Conservation (phyloP, 2,329 filamentous ascomycete species). For the Westerdykella sp. region DNA sequence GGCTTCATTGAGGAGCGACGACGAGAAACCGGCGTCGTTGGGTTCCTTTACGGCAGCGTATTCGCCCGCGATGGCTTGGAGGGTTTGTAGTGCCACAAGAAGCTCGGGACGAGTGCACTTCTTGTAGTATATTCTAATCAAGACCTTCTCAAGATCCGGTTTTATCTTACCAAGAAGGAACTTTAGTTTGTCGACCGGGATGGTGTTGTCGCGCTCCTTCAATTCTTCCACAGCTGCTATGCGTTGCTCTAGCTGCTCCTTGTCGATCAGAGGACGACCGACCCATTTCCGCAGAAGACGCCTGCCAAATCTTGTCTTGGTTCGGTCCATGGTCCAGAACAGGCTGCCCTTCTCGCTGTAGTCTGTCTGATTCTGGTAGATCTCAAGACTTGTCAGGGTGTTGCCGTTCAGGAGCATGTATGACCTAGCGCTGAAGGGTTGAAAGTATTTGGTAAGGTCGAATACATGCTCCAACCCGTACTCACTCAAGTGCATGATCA, state of each 20-base stretch:
- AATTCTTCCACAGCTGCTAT: constrained; percentile 83
- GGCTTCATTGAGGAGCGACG: constrained; percentile 62
- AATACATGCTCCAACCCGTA: constrained; percentile 95
- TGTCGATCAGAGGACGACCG: constrained; percentile 78
- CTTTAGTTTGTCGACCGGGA: constrained; percentile 66
- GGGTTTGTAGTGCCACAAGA: constrained; percentile 72
- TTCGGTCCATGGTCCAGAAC: constrained; percentile 93
- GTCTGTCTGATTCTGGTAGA: constrained; percentile 93
- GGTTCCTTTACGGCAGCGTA: constrained; percentile 62
- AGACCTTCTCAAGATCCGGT: constrained; percentile 81
- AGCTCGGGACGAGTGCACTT: constrained; percentile 90
- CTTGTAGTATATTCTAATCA: constrained; percentile 95
- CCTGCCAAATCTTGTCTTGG: constrained; percentile 81
- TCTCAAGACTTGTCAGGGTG: constrained; percentile 85
- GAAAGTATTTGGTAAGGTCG: constrained; percentile 92
- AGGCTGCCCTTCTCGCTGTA: constrained; percentile 78
- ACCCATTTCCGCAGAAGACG: constrained; percentile 91
- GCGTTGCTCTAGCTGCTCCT: constrained; percentile 65
- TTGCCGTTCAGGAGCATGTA: constrained; percentile 97
- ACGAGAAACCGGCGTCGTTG: constrained; percentile 65
- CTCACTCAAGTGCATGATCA: constrained; percentile 88
- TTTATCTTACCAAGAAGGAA: constrained; percentile 64
- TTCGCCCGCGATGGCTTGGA: constrained; percentile 74
- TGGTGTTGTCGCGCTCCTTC: constrained; percentile 59
- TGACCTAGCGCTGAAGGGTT: constrained; percentile 86